Percentiles rank a stretch among this genome's conserved stretches.
These are phyloP conservation scores for Myriosclerotinia scirpicola DNA, from an alignment of 2,329 filamentous ascomycete species.

Conservation along the genomic window DNA sequence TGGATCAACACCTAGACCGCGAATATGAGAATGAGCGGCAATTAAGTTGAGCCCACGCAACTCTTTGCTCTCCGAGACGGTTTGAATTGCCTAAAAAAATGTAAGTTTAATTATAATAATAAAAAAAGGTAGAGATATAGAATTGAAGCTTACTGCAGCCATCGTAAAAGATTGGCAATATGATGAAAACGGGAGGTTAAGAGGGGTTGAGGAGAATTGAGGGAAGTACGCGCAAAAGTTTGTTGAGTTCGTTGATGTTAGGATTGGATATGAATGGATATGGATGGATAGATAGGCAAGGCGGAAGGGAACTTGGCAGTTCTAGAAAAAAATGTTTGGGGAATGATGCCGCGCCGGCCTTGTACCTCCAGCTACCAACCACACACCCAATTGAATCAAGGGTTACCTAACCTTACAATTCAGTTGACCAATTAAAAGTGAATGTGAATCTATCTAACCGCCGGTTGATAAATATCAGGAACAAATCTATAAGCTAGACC, in stretches of 20 bases:
- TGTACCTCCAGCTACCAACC: no score
- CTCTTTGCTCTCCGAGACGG: constrained; percentile 93
- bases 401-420: neutral
- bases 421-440: neutral
- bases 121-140: neutral
- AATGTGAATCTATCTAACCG: neutral
- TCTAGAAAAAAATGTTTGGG: no score
- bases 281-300: no score
- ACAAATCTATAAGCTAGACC: neutral
- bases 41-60: constrained; percentile 96
- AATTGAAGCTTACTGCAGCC: constrained; percentile 16
- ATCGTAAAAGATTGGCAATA: constrained; percentile 5
- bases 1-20: constrained; percentile 87
- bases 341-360: no score
- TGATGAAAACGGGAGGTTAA: neutral
- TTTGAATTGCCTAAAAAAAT: constrained; percentile 60
- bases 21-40: constrained; percentile 96
- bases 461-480: neutral
- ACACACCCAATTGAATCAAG: no score
- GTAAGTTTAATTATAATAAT: neutral
- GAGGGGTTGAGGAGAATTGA: no score
- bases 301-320: no score
- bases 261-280: no score
- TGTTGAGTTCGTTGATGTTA: no score
- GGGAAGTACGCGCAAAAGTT: no score